Evolutionary conservation across 805 yeast genomes (phyloP), one percentile per base, ranked within the genome.

Genomic region (Candida ipomoeae): DNA sequence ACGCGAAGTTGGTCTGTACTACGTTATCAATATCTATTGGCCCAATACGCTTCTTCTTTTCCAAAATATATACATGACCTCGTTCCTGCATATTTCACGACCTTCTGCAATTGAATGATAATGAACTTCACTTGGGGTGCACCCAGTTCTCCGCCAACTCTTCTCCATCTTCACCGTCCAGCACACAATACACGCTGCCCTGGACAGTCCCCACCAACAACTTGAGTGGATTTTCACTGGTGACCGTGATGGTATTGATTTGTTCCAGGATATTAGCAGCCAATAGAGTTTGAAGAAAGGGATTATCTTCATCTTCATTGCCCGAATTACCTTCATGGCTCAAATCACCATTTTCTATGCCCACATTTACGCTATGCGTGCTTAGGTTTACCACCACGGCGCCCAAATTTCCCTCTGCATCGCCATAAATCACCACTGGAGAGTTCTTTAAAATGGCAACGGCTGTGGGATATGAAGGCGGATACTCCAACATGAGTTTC

Each of bases 321-420:
- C 29, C 29, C 11, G 13, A 8, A 26, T 8, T 10, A 26, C 29
- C 29, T 10, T 8, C 4, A 26, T 26, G 11, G 10, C 29, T 26
- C 11, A 10, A 10, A 8, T 26, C 29, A 26, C 11, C 29, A 26
- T 8, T 26, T 26, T 26, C 11, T 26, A 8, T 26, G 29, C 11
- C 29, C 29, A 26, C 11, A 8, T 26, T 26, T 8, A 8, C 29
- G 11, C 29, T 1, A 5, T 17, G 10, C 6, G 40, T 13, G 13
- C 7, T 8, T 7, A 20, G 40, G n/a, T 14, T 23, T 13, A 13
- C 21, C 26, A 37, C 10, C 26, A 41, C 36, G n/a, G 34, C 21
- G n/a, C 45, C 38, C 31, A 42, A 32, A 45, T 69, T 69, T 1
- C 75, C 75, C 17, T 56, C 51, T 0, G 68, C 58, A 46, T 70